phyloP scores from a whole-genome alignment of 495 filamentous ascomycete genomes.

The Penicillium chermesinum region DNA sequence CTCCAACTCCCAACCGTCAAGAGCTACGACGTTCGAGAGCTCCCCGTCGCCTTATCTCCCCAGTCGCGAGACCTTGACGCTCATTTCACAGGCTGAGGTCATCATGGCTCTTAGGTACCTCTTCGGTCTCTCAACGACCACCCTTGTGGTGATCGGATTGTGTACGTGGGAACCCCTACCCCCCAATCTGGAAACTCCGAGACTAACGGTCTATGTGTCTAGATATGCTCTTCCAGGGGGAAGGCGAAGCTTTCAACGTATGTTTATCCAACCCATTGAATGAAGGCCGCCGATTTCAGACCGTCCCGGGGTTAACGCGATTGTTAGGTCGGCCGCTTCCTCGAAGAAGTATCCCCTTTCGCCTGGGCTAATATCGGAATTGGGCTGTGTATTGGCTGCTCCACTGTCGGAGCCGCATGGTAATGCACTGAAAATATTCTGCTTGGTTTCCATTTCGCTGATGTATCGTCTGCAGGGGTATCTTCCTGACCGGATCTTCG shows the following conservation, averaged over 20 bases:
- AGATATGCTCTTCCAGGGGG: slow-evolving; percentile 98
- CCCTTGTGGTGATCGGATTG: slow-evolving; percentile 76
- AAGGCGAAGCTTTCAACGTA: slow-evolving; percentile 96
- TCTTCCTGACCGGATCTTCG: slow-evolving; percentile 97
- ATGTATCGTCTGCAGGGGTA: slow-evolving; percentile 66
- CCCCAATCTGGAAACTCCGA: slow-evolving; percentile 10
- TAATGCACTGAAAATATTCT: slow-evolving; percentile 39
- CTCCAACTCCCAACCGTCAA: slow-evolving; percentile 15
- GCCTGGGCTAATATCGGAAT: slow-evolving; percentile 91
- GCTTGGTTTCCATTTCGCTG: slow-evolving; percentile 14
- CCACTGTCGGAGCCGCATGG: slow-evolving; percentile 96
- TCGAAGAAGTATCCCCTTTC: slow-evolving; percentile 90
- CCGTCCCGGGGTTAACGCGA: not conserved
- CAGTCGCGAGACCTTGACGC: slow-evolving; percentile 18
- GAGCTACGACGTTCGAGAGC: slow-evolving; percentile 14
- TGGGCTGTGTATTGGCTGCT: slow-evolving; percentile 88
- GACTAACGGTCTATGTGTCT: slow-evolving; percentile 28
- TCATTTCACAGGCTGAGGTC: slow-evolving; percentile 27
- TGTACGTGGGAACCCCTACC: slow-evolving; percentile 54
- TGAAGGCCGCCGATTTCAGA: not conserved
- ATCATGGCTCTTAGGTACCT: slow-evolving; percentile 58
- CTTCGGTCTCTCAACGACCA: slow-evolving; percentile 60
- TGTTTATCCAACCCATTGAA: slow-evolving; percentile 19
- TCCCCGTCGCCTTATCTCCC: slow-evolving; percentile 10
- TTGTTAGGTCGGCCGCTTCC: slow-evolving; percentile 79